These are phyloP conservation scores for Eucalyptus coolabah DNA, from an alignment of 345 rosid species.

Conservation along the genomic window DNA sequence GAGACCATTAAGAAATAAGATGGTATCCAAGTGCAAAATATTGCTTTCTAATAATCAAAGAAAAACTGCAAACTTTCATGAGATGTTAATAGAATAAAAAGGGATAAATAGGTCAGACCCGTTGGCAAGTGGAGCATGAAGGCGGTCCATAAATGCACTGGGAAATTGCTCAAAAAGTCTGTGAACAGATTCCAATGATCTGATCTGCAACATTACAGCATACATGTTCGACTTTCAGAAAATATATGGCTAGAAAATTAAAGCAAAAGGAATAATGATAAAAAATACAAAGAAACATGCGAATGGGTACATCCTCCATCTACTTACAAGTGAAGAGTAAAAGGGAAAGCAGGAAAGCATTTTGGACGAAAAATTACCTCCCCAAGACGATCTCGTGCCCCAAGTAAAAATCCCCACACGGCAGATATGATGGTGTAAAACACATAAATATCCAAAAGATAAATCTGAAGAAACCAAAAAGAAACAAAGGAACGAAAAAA, in stretches of 20 bases:
- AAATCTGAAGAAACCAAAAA: slow-evolving; percentile 43
- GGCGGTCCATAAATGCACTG: slow-evolving; percentile 56
- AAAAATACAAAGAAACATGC: background rate
- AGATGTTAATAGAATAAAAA: background rate
- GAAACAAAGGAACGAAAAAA: background rate
- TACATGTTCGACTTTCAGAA: background rate
- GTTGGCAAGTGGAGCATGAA: slow-evolving; percentile 46
- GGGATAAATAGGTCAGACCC: slow-evolving; percentile 16
- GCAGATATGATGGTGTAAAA: slow-evolving; percentile 86
- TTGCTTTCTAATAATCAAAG: background rate
- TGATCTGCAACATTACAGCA: slow-evolving; percentile 40
- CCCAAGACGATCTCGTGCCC: slow-evolving; percentile 96
- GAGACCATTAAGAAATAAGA: background rate
- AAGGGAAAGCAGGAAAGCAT: background rate
- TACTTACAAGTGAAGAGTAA: background rate
- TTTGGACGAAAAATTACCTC: slow-evolving; percentile 33
- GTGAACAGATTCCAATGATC: slow-evolving; percentile 87
- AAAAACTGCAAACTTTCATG: background rate
- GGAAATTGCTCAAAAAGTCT: slow-evolving; percentile 86
- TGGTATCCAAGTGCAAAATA: background rate
- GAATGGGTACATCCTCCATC: background rate
- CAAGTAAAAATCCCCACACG: slow-evolving; percentile 83
- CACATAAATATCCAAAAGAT: slow-evolving; percentile 74
- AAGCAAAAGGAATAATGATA: background rate
- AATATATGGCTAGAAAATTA: background rate